Percentiles rank a stretch among this genome's conserved stretches.
Conservation (phyloP, 768 basidiomycete genomes). For the Podaxis sp. region DNA sequence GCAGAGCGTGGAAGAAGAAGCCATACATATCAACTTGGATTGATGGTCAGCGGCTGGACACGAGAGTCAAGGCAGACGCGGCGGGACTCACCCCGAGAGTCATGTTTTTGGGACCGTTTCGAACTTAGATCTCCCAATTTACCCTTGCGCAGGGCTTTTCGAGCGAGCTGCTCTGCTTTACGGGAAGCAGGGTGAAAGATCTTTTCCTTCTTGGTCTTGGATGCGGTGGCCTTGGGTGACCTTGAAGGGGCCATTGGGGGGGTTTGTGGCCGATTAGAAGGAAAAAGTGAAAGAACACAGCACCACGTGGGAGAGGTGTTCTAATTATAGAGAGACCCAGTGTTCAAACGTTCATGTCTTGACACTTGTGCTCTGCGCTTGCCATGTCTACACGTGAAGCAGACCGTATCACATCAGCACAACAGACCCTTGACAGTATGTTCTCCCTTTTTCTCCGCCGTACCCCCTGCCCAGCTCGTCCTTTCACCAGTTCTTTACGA, state of each 20-base stretch:
- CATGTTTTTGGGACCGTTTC: slow-evolving; percentile 55
- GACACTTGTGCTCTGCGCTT: neutral
- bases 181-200: slow-evolving; percentile 79
- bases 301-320: slow-evolving; percentile 20
- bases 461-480: neutral
- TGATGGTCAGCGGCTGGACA: slow-evolving; percentile 12
- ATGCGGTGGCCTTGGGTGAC: slow-evolving; percentile 27
- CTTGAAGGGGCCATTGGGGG: slow-evolving; percentile 36
- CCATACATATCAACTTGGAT: slow-evolving; percentile 65
- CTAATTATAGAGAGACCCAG: neutral
- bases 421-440: slow-evolving; percentile 70
- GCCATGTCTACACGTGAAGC: slow-evolving; percentile 46
- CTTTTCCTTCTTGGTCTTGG: slow-evolving; percentile 61
- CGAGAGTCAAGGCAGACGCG: neutral
- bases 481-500: slow-evolving; percentile 67
- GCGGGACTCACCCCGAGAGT: slow-evolving; percentile 41
- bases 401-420: slow-evolving; percentile 58
- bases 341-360: neutral
- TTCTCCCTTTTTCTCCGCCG: slow-evolving; percentile 11
- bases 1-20: slow-evolving; percentile 74
- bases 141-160: slow-evolving; percentile 62
- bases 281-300: slow-evolving; percentile 10
- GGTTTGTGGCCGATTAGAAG: slow-evolving; percentile 1
- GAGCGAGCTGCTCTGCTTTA: slow-evolving; percentile 72
- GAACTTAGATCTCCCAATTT: slow-evolving; percentile 55